Percentiles rank a stretch among this genome's conserved stretches.
Evolutionary conservation across 306 rosid species (phyloP).

Genomic region (Astragalus membranaceus): DNA sequence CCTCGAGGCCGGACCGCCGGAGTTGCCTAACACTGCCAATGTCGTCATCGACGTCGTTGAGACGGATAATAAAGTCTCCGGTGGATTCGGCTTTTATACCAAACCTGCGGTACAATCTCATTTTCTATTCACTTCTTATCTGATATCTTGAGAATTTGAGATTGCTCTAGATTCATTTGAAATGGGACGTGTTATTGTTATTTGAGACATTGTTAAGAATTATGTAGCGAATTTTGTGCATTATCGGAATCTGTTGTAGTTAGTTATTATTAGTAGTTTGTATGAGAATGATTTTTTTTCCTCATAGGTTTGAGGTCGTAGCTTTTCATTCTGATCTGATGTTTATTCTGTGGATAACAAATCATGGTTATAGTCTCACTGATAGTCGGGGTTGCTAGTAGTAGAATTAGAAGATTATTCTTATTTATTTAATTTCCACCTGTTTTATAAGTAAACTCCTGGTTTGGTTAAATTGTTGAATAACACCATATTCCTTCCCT

Average conservation of each 20-base stretch:
- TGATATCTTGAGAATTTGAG: not conserved
- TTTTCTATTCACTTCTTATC: not conserved
- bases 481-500: not conserved
- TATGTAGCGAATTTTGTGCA: not conserved
- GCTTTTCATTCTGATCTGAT: not conserved
- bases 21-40: constrained; percentile 76
- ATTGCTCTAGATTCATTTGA: not conserved
- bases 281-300: not conserved
- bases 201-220: not conserved
- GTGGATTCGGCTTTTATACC: constrained; percentile 62
- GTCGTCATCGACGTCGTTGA: constrained; percentile 68
- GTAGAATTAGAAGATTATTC: not conserved
- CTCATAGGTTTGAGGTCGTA: not conserved
- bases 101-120: constrained; percentile 61
- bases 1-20: constrained; percentile 82
- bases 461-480: constrained; percentile 13
- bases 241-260: not conserved
- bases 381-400: not conserved
- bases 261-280: not conserved
- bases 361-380: constrained; percentile 1
- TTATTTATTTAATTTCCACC: not conserved
- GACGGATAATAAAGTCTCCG: constrained; percentile 42
- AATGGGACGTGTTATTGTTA: not conserved
- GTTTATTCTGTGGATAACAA: not conserved
- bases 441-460: not conserved